phyloP scores from a whole-genome alignment of 331 rosid species.

The Quercus phellos region DNA sequence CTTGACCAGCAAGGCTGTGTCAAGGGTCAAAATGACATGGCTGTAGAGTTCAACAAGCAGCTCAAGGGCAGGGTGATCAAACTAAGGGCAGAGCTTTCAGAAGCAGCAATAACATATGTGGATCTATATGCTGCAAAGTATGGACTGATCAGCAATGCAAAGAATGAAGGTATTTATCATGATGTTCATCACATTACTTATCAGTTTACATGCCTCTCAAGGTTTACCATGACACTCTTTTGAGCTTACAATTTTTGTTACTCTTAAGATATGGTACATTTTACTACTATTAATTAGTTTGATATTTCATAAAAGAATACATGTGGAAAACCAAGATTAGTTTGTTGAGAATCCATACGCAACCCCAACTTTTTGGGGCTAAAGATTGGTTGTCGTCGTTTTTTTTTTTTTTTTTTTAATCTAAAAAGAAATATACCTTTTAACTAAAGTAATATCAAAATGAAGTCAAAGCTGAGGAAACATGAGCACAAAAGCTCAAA shows the following conservation, averaged over 20 bases:
- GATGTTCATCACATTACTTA: not conserved
- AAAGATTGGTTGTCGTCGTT: too few relatives aligned
- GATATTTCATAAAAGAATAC: too few relatives aligned
- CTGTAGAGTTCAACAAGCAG: slow-evolving; percentile 66
- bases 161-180: slow-evolving; percentile 49
- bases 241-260: not conserved
- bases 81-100: slow-evolving; percentile 70
- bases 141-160: slow-evolving; percentile 66
- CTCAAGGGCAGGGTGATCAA: slow-evolving; percentile 63
- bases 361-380: too few relatives aligned
- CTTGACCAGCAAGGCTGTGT: slow-evolving; percentile 64
- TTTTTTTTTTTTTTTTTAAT: too few relatives aligned
- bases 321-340: too few relatives aligned
- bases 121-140: slow-evolving; percentile 84
- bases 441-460: too few relatives aligned
- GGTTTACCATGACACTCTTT: not conserved
- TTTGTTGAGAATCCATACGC: too few relatives aligned
- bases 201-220: not conserved
- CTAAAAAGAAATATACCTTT: too few relatives aligned
- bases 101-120: slow-evolving; percentile 82
- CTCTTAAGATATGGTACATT: not conserved
- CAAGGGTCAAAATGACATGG: slow-evolving; percentile 61
- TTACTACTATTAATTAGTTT: not conserved
- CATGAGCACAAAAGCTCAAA: too few relatives aligned
- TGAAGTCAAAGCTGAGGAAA: too few relatives aligned